Conservation (phyloP, 129 eudicot genomes). For the Centaurea solstitialis region DNA sequence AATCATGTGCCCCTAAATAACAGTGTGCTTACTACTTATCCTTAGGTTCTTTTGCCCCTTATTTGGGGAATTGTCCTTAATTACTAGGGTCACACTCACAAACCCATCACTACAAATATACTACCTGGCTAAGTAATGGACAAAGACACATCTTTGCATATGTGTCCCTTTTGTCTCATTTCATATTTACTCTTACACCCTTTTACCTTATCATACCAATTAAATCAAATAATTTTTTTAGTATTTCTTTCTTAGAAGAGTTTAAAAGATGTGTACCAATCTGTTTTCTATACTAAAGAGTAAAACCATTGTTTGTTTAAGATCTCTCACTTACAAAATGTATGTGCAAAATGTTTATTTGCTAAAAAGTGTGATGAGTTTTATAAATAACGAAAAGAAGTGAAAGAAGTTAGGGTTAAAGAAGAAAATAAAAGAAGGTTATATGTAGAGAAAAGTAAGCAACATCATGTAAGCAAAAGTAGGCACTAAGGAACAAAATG, state of each 20-base stretch:
- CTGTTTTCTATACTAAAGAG: background rate
- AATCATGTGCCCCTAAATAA: constrained; percentile 32
- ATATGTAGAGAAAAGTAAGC: background rate
- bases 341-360: background rate
- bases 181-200: background rate
- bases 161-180: constrained; percentile 22
- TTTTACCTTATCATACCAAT: background rate
- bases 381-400: background rate
- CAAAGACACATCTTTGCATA: constrained; percentile 28
- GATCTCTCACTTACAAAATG: background rate
- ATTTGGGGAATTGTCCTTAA: constrained; percentile 23
- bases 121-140: constrained; percentile 39
- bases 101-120: constrained; percentile 22
- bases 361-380: background rate
- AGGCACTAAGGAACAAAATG: background rate
- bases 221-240: background rate
- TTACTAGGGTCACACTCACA: constrained; percentile 35
- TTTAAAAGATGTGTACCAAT: background rate
- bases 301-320: background rate
- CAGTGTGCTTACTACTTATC: background rate
- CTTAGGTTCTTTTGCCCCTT: constrained; percentile 31
- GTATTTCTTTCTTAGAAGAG: background rate
- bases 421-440: background rate
- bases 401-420: background rate
- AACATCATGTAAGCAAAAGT: background rate